A percentile compares a stretch with the other conserved stretches of the same genome.
phyloP scores from a whole-genome alignment of 441 rosid genomes.

The Metrosideros polymorpha region DNA sequence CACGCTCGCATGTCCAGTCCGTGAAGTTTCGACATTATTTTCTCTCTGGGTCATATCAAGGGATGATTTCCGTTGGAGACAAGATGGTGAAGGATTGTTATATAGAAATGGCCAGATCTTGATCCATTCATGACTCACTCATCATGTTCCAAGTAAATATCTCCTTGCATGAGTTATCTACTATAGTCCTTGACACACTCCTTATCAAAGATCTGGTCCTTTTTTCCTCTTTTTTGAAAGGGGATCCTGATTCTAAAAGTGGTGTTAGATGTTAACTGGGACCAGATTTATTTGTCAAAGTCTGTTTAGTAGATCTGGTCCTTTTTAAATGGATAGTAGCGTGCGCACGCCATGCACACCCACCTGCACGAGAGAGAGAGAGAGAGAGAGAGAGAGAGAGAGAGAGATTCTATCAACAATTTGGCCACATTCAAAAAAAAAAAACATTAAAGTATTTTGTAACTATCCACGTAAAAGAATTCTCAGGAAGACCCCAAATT shows the following conservation, averaged over 20 bases:
- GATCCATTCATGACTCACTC: background rate
- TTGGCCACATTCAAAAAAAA: background rate
- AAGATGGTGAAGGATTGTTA: background rate
- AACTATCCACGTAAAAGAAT: no score
- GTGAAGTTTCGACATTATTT: background rate
- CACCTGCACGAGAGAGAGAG: background rate
- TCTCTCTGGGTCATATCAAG: background rate
- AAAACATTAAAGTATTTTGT: background rate
- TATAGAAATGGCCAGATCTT: background rate
- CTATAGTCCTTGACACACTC: background rate
- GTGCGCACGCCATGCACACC: background rate
- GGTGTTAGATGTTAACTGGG: background rate
- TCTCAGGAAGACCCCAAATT: background rate
- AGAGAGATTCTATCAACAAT: background rate
- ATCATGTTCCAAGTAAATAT: background rate
- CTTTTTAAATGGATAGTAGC: background rate
- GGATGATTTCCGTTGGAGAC: background rate
- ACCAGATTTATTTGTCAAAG: background rate
- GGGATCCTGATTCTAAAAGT: background rate
- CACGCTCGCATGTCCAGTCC: background rate
- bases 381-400: background rate
- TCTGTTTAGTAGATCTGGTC: background rate
- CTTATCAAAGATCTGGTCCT: background rate
- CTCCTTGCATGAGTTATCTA: background rate
- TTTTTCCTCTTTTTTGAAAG: background rate